These are phyloP conservation scores for Mercurialis annua DNA, from an alignment of 345 rosid genomes.

Conservation along the genomic window DNA sequence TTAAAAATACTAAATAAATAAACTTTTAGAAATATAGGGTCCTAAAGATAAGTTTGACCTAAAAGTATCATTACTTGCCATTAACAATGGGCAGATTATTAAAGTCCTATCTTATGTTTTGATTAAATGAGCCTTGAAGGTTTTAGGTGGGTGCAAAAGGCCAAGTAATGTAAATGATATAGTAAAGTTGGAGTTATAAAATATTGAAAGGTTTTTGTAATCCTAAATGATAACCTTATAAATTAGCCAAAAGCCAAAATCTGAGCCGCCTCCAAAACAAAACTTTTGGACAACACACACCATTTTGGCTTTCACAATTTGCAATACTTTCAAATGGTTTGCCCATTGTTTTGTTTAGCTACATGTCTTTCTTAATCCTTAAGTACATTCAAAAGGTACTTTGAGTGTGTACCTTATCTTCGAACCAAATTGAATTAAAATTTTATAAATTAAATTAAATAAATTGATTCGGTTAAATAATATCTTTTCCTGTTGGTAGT, in stretches of 20 bases:
- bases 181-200: neutral
- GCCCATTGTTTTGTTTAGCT: neutral
- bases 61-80: too few species aligned
- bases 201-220: neutral
- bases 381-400: too few species aligned
- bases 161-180: neutral
- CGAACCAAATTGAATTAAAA: too few species aligned
- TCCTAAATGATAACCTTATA: neutral
- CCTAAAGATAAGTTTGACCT: too few species aligned
- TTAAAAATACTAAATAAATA: too few species aligned
- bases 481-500: too few species aligned
- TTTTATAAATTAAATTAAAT: too few species aligned
- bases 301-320: neutral
- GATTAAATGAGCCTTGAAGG: neutral
- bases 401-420: too few species aligned
- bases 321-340: too few species aligned
- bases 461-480: too few species aligned
- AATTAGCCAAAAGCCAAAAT: conserved; percentile 11
- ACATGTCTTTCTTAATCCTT: neutral
- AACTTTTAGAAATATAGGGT: too few species aligned
- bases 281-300: neutral
- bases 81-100: neutral
- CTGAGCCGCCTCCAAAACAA: neutral
- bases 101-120: neutral
- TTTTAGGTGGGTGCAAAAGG: neutral